A percentile compares a stretch with the other conserved stretches of the same genome.
phyloP scores from a whole-genome alignment of 2,329 filamentous ascomycete species.

The Penicillium sp. region DNA sequence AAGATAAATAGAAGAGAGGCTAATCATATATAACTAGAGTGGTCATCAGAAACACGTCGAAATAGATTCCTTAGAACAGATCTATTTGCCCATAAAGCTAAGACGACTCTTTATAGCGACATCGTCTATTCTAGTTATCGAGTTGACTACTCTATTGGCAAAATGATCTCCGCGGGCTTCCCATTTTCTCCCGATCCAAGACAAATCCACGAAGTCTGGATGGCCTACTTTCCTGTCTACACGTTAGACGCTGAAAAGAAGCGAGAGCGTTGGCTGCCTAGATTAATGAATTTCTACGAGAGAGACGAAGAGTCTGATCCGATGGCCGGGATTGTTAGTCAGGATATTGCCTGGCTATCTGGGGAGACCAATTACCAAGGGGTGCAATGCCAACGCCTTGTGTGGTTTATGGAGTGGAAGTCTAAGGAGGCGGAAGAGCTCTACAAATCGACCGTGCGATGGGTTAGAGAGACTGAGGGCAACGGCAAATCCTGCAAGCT shows the following conservation, averaged over 20 bases:
- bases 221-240: background rate
- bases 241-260: background rate
- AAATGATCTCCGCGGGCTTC: background rate
- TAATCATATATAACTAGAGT: background rate
- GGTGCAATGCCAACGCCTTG: slow-evolving; percentile 9
- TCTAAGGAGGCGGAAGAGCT: slow-evolving; percentile 11
- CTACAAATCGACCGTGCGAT: slow-evolving; percentile 5
- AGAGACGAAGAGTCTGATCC: background rate
- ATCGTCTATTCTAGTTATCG: background rate
- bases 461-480: background rate
- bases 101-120: background rate
- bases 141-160: background rate
- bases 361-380: slow-evolving; percentile 8
- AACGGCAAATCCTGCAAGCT: slow-evolving; percentile 20
- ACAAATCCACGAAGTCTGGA: background rate
- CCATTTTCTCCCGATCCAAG: background rate
- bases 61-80: background rate
- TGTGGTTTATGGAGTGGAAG: slow-evolving; percentile 8
- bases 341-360: slow-evolving; percentile 6
- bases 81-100: background rate
- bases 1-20: background rate
- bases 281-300: background rate
- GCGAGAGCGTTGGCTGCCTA: background rate
- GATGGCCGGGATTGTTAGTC: slow-evolving; percentile 7
- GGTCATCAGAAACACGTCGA: background rate